These are phyloP conservation scores for Penicillium salamii DNA, from an alignment of 495 filamentous ascomycete species.

Conservation along the genomic window DNA sequence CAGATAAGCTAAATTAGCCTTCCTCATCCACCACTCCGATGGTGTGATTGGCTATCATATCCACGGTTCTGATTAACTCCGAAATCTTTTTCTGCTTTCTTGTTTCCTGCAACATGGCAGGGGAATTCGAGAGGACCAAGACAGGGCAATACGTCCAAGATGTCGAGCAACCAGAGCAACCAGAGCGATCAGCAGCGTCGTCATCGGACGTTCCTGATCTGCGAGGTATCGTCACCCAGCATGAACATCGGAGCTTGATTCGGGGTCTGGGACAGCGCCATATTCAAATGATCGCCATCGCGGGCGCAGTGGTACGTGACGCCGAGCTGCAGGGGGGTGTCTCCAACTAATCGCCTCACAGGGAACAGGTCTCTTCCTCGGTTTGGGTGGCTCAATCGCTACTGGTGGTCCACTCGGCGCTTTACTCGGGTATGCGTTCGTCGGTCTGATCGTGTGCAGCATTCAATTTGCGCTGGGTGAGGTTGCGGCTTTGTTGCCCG, in stretches of 20 bases:
- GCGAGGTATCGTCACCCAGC: slow-evolving; percentile 21
- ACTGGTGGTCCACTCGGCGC: slow-evolving; percentile 60
- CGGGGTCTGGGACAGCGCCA: slow-evolving; percentile 45
- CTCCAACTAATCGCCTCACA: slow-evolving; percentile 6
- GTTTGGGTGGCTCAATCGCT: slow-evolving; percentile 55
- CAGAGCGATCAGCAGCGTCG: too few relatives aligned
- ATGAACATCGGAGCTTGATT: slow-evolving; percentile 24
- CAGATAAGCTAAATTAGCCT: slow-evolving; percentile 10
- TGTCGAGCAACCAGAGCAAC: too few relatives aligned
- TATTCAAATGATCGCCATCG: slow-evolving; percentile 58
- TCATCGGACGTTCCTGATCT: slow-evolving; percentile 5
- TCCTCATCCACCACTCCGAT: slow-evolving; percentile 17
- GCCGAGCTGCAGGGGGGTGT: too few relatives aligned
- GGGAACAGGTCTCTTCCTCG: slow-evolving; percentile 63
- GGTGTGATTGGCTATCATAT: slow-evolving; percentile 15
- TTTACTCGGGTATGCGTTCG: slow-evolving; percentile 48
- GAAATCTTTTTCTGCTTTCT: neutral
- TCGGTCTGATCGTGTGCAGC: slow-evolving; percentile 39
- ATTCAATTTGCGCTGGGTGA: slow-evolving; percentile 43
- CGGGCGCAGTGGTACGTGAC: slow-evolving; percentile 50
- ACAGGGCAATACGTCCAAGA: slow-evolving; percentile 16
- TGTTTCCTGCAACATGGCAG: slow-evolving; percentile 10
- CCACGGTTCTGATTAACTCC: neutral
- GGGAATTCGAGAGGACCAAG: slow-evolving; percentile 6
- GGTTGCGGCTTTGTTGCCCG: slow-evolving; percentile 40